Evolutionary conservation across 306 rosid genomes (phyloP).

Genomic region (Vigna mungo): DNA sequence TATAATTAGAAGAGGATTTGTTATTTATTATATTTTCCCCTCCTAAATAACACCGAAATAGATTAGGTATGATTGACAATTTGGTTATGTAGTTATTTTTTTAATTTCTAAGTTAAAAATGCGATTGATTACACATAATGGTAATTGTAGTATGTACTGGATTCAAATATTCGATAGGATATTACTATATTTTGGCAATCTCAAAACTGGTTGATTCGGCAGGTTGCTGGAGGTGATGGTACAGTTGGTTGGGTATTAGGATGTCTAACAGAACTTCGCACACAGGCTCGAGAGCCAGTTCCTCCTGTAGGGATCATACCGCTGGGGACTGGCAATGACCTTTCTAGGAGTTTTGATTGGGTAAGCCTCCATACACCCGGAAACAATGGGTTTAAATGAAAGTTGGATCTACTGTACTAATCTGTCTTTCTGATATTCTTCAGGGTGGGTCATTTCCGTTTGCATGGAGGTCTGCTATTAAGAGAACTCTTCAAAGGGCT

Average conservation of each 20-base stretch:
- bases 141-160: background rate
- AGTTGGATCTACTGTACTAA: conserved; percentile 43
- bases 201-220: conserved; percentile 51
- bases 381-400: conserved; percentile 29
- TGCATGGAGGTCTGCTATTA: conserved; percentile 89
- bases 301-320: conserved; percentile 94
- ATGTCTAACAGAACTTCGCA: conserved; percentile 73
- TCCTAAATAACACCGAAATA: conserved; percentile 8
- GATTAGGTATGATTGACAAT: conserved; percentile 17
- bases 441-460: conserved; percentile 99
- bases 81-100: conserved; percentile 6
- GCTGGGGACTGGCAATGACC: conserved; percentile 97
- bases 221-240: conserved; percentile 99
- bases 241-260: conserved; percentile 99
- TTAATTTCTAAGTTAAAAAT: conserved; percentile 7
- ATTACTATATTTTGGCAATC: conserved; percentile 27
- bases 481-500: conserved; percentile 73
- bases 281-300: conserved; percentile 64
- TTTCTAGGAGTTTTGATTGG: conserved; percentile 95
- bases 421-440: conserved; percentile 45
- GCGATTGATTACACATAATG: conserved; percentile 19
- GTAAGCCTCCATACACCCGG: conserved; percentile 57
- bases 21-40: conserved; percentile 12
- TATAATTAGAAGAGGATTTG: background rate
- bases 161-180: conserved; percentile 27